Evolutionary conservation across 2,329 filamentous ascomycete genomes (phyloP).

Genomic region (Botryosphaeria dothidea): DNA sequence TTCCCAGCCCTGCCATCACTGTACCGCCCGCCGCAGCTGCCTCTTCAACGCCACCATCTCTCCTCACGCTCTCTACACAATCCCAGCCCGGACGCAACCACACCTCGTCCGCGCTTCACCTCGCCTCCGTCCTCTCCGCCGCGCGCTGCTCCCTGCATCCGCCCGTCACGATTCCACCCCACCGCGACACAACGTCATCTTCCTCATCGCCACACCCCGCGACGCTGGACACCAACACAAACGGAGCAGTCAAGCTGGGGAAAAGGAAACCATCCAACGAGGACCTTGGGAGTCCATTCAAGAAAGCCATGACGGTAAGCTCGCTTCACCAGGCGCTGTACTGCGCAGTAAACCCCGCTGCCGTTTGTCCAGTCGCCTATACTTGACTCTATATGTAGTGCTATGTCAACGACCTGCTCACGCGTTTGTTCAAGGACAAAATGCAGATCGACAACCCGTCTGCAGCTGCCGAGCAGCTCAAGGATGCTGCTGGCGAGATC

Average conservation of each 20-base stretch:
- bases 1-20: slow-evolving; percentile 17
- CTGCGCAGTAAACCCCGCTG: neutral
- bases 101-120: neutral
- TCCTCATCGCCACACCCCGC: slow-evolving; percentile 16
- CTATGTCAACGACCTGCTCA: slow-evolving; percentile 1
- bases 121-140: neutral
- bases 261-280: slow-evolving; percentile 41
- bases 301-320: slow-evolving; percentile 45
- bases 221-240: slow-evolving; percentile 15
- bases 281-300: slow-evolving; percentile 40
- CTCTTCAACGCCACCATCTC: neutral
- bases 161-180: slow-evolving; percentile 18
- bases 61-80: slow-evolving; percentile 11
- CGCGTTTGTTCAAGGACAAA: slow-evolving; percentile 46
- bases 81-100: neutral
- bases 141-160: neutral
- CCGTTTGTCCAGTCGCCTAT: neutral
- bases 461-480: slow-evolving; percentile 60
- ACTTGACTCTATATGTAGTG: neutral
- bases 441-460: slow-evolving; percentile 64
- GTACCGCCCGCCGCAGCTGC: slow-evolving; percentile 3
- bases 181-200: slow-evolving; percentile 19
- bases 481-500: slow-evolving; percentile 61
- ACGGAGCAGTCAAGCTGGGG: slow-evolving; percentile 39
- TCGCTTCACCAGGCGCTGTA: neutral